Percentiles rank a stretch among this genome's conserved stretches.
phyloP scores from a whole-genome alignment of 2,329 filamentous ascomycete species.

The Nigrospora sphaerica region DNA sequence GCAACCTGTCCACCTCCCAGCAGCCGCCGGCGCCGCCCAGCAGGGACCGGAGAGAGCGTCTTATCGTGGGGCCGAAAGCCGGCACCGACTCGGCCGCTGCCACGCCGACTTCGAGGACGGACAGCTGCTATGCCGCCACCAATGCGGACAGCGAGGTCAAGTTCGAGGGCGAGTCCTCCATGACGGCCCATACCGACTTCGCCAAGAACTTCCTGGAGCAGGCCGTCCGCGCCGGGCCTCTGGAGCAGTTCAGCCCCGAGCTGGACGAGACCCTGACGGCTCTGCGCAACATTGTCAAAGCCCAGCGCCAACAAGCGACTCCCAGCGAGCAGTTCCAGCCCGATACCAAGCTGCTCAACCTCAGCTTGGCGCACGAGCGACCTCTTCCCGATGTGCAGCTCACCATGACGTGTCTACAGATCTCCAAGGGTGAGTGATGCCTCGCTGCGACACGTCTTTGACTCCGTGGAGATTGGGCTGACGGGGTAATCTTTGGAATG shows the following conservation, averaged over 20 bases:
- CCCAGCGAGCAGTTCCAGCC: neutral
- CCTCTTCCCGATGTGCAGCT: neutral
- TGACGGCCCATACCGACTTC: slow-evolving; percentile 42
- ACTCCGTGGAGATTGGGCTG: too few species aligned
- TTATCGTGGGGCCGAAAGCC: neutral
- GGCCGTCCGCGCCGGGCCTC: slow-evolving; percentile 37
- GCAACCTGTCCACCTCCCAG: slow-evolving; percentile 10
- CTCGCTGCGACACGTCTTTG: too few species aligned
- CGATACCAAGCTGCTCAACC: neutral
- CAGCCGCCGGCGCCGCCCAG: slow-evolving; percentile 7
- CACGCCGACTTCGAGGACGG: neutral
- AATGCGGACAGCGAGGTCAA: slow-evolving; percentile 22
- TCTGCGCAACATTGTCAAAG: slow-evolving; percentile 38
- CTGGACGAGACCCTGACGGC: slow-evolving; percentile 40
- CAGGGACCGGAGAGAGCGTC: too few species aligned
- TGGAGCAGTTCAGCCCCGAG: slow-evolving; percentile 34
- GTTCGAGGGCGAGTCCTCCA: slow-evolving; percentile 41
- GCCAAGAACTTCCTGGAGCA: slow-evolving; percentile 45
- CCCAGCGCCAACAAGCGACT: neutral
- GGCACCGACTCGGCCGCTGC: neutral
- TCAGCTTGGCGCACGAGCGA: neutral
- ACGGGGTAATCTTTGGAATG: neutral
- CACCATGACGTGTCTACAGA: slow-evolving; percentile 1
- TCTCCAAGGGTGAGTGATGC: neutral
- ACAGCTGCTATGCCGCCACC: neutral